Conservation (phyloP, 805 yeast species). For the Metschnikowia borealis region DNA sequence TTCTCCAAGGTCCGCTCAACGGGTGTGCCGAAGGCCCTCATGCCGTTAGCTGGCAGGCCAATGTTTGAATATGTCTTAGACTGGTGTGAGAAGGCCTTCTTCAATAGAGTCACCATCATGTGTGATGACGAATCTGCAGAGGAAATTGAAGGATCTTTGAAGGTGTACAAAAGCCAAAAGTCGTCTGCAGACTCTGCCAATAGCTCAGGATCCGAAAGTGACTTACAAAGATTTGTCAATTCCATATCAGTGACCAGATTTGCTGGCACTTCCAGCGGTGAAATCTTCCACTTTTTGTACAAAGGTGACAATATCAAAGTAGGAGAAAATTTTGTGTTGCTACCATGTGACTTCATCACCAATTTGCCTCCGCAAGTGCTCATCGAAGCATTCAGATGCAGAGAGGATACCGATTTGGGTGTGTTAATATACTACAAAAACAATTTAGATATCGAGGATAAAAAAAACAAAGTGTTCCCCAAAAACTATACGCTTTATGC, state of each 20-base stretch:
- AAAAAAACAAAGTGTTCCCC: conserved; percentile 55
- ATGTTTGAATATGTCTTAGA: conserved; percentile 83
- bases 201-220: conserved; percentile 16
- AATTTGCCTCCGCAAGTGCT: conserved; percentile 87
- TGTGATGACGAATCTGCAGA: conserved; percentile 46
- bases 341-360: conserved; percentile 93
- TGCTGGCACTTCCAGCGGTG: conserved; percentile 51
- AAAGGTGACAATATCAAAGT: conserved; percentile 39
- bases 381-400: conserved; percentile 76
- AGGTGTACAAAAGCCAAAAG: conserved; percentile 42
- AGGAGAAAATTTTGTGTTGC: conserved; percentile 52
- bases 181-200: conserved; percentile 11
- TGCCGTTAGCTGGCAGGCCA: conserved; percentile 88
- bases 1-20: conserved; percentile 58
- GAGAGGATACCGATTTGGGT: conserved; percentile 64
- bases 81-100: conserved; percentile 90
- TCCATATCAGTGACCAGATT: conserved; percentile 23
- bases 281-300: conserved; percentile 46
- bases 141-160: conserved; percentile 47
- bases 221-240: conserved; percentile 16
- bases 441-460: conserved; percentile 70
- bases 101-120: conserved; percentile 64
- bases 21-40: conserved; percentile 75
- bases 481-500: conserved; percentile 66
- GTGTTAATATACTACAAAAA: conserved; percentile 75